Percentiles rank a stretch among this genome's conserved stretches.
phyloP scores from a whole-genome alignment of 2,329 filamentous ascomycete genomes.

The Cladosporium sp. region DNA sequence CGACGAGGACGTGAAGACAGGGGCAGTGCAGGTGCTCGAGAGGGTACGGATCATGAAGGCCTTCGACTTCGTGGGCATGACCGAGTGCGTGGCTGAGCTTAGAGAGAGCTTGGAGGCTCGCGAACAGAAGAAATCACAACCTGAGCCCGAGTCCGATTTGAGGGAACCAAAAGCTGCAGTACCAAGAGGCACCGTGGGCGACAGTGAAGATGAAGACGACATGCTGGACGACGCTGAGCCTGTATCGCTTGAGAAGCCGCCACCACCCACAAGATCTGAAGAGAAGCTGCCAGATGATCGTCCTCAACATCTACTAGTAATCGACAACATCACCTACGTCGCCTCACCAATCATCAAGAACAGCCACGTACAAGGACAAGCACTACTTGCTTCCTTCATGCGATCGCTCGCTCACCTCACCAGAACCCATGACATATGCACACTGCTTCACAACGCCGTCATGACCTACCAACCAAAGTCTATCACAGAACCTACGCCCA shows the following conservation, averaged over 20 bases:
- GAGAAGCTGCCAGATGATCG: neutral
- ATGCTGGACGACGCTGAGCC: conserved; percentile 39
- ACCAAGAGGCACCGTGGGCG: conserved; percentile 35
- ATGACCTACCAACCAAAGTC: conserved; percentile 20
- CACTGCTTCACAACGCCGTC: conserved; percentile 43
- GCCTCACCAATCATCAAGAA: conserved; percentile 34
- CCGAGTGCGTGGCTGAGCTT: conserved; percentile 50
- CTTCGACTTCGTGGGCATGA: conserved; percentile 53
- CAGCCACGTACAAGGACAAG: conserved; percentile 41
- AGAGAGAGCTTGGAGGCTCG: conserved; percentile 37
- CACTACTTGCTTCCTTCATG: conserved; percentile 46
- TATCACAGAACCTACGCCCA: conserved; percentile 35
- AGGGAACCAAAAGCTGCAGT: neutral
- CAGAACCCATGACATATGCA: conserved; percentile 40
- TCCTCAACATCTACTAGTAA: conserved; percentile 27
- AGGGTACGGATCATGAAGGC: conserved; percentile 53
- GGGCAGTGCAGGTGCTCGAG: conserved; percentile 44
- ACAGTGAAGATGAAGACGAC: conserved; percentile 43
- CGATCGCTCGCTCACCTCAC: conserved; percentile 45
- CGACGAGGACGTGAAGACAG: conserved; percentile 29
- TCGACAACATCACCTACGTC: conserved; percentile 35
- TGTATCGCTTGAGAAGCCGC: neutral
- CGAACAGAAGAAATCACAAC: neutral
- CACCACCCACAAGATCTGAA: neutral
- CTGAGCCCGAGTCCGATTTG: neutral